These are phyloP conservation scores for Ogataea hybrid DNA, from an alignment of 1,139 yeast genomes.

Conservation along the genomic window DNA sequence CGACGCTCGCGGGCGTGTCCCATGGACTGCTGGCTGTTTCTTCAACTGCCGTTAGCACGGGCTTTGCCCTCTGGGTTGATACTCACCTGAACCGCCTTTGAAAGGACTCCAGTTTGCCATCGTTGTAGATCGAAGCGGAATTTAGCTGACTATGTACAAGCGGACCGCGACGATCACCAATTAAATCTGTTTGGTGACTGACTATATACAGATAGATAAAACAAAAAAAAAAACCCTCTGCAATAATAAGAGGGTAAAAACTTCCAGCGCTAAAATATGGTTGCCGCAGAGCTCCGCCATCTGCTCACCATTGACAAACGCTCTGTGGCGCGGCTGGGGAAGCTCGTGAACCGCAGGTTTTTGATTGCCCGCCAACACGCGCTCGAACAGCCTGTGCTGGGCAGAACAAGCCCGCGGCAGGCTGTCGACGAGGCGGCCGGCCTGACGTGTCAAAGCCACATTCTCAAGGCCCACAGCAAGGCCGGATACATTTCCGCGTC, in stretches of 20 bases:
- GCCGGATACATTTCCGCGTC: slow-evolving; percentile 38
- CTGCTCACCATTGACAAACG: background rate
- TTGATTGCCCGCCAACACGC: too few relatives aligned
- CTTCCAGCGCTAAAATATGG: background rate
- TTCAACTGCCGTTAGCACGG: slow-evolving; percentile 21
- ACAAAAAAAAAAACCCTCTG: slow-evolving; percentile 6
- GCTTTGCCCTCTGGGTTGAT: slow-evolving; percentile 1
- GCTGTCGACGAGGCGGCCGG: background rate
- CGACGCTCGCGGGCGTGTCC: slow-evolving; percentile 26
- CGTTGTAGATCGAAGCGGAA: slow-evolving; percentile 5
- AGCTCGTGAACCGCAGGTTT: background rate
- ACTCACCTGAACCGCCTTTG: slow-evolving; percentile 21
- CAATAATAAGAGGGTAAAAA: slow-evolving; percentile 3
- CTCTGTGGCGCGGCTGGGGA: too few relatives aligned
- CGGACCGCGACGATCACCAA: slow-evolving; percentile 12
- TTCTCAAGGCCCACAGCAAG: slow-evolving; percentile 39
- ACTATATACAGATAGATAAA: slow-evolving; percentile 11
- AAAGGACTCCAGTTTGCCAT: slow-evolving; percentile 25
- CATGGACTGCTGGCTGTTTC: slow-evolving; percentile 29
- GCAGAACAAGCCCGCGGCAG: background rate
- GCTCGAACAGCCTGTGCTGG: background rate
- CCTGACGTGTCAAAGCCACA: slow-evolving; percentile 7
- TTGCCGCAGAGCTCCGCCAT: background rate
- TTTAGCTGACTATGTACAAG: slow-evolving; percentile 12
- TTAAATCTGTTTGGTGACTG: slow-evolving; percentile 3